Evolutionary conservation across 2,329 filamentous ascomycete genomes (phyloP).

Genomic region (Colletotrichum tanaceti): DNA sequence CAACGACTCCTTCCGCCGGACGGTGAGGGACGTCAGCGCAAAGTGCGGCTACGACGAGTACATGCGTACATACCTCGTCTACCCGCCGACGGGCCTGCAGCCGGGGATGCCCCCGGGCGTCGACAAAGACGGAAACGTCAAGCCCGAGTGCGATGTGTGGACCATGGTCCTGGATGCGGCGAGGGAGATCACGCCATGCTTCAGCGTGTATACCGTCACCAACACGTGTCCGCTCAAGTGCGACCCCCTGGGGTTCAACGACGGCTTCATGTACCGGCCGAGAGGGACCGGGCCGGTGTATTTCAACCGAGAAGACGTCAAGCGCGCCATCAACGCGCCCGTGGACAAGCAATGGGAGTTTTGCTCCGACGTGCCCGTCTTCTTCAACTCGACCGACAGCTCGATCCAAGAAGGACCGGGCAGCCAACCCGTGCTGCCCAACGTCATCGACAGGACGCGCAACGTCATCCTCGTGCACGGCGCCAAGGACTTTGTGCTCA

Average conservation of each 20-base stretch:
- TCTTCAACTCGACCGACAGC: constrained; percentile 57
- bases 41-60: constrained; percentile 73
- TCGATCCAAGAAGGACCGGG: constrained; percentile 59
- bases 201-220: constrained; percentile 79
- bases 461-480: constrained; percentile 82
- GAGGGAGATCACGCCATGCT: constrained; percentile 77
- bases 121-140: constrained; percentile 49
- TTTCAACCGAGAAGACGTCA: constrained; percentile 78
- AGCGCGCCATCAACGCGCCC: constrained; percentile 75
- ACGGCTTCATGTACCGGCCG: constrained; percentile 72
- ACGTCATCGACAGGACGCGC: constrained; percentile 78
- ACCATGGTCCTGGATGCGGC: constrained; percentile 66
- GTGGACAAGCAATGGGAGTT: constrained; percentile 47
- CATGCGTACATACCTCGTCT: constrained; percentile 71
- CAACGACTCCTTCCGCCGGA: constrained; percentile 67
- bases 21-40: constrained; percentile 63
- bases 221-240: constrained; percentile 77
- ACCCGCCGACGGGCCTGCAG: constrained; percentile 73
- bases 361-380: constrained; percentile 59
- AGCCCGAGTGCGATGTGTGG: constrained; percentile 66
- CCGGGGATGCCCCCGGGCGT: constrained; percentile 61
- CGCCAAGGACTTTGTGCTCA: constrained; percentile 74
- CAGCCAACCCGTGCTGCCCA: constrained; percentile 69
- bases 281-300: constrained; percentile 69
- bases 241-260: constrained; percentile 77